phyloP scores from a whole-genome alignment of 371 early-diverging fungal genomes.

The Mycotypha africana region DNA sequence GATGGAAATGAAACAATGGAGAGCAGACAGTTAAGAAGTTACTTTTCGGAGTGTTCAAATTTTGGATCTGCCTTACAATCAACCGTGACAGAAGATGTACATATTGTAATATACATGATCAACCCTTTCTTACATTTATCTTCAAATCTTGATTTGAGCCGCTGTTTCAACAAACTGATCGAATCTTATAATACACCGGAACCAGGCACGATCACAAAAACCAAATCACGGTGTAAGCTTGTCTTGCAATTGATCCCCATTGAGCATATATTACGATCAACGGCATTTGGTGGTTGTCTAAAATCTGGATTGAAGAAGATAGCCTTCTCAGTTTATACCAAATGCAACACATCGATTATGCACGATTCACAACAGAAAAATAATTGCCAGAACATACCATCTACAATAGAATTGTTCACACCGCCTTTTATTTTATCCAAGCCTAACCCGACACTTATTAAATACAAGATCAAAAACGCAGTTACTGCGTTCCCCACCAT shows the following conservation, averaged over 20 bases:
- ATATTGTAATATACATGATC: conserved; percentile 55
- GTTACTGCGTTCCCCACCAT: conserved; percentile 19
- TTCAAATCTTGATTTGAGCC: conserved; percentile 48
- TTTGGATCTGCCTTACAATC: conserved; percentile 41
- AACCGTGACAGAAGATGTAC: conserved; percentile 20
- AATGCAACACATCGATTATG: conserved; percentile 44
- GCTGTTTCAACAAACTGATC: conserved; percentile 50
- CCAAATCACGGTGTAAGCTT: conserved; percentile 23
- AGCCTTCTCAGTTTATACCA: conserved; percentile 58
- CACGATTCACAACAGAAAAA: conserved; percentile 10
- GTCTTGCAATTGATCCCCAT: conserved; percentile 55
- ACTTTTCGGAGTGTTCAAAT: conserved; percentile 43
- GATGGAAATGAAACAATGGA: conserved; percentile 30
- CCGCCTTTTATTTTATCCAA: conserved; percentile 52
- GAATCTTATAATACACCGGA: conserved; percentile 8
- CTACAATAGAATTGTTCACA: conserved; percentile 25
- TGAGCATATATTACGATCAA: conserved; percentile 50
- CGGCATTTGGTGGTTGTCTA: conserved; percentile 47
- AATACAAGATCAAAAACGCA: conserved; percentile 35
- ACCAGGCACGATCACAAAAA: not conserved
- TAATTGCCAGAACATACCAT: too few relatives aligned
- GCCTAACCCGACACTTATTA: conserved; percentile 30
- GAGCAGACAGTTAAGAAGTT: conserved; percentile 43
- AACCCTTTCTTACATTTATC: conserved; percentile 47
- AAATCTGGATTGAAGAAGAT: conserved; percentile 56